These are phyloP conservation scores for Elaphomyces granulatus DNA, from an alignment of 495 filamentous ascomycete genomes.

Conservation along the genomic window DNA sequence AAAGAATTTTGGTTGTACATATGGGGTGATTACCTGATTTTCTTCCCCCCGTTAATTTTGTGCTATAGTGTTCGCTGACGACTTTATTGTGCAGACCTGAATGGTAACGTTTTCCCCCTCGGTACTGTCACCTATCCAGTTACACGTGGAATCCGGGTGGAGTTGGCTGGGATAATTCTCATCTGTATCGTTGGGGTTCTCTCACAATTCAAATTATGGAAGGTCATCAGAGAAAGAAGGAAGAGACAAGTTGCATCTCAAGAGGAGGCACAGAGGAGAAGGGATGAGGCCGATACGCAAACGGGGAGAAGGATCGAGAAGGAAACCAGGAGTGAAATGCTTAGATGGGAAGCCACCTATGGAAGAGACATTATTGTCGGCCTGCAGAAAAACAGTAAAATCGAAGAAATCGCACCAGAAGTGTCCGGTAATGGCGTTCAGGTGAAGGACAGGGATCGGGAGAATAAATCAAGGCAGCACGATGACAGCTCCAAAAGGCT, in stretches of 20 bases:
- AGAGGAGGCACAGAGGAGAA: slow-evolving; percentile 40
- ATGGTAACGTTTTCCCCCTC: slow-evolving; percentile 64
- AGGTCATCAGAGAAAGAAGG: slow-evolving; percentile 61
- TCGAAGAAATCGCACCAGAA: too few species aligned
- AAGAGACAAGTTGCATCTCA: slow-evolving; percentile 42
- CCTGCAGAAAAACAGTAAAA: too few species aligned
- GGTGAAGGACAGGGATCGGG: too few species aligned
- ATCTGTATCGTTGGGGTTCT: slow-evolving; percentile 60
- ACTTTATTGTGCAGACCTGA: slow-evolving; percentile 43
- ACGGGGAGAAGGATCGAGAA: slow-evolving; percentile 54
- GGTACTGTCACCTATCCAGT: slow-evolving; percentile 65
- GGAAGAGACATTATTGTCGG: slow-evolving; percentile 20
- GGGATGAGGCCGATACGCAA: slow-evolving; percentile 57
- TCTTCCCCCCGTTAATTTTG: too few species aligned
- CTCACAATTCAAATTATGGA: slow-evolving; percentile 80
- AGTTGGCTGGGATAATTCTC: slow-evolving; percentile 65
- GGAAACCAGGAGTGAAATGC: slow-evolving; percentile 48
- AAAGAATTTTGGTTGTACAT: slow-evolving; percentile 96
- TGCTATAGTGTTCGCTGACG: too few species aligned
- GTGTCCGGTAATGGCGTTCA: too few species aligned
- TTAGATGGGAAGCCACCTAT: slow-evolving; percentile 71
- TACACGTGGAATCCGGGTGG: slow-evolving; percentile 73
- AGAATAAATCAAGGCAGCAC: too few species aligned
- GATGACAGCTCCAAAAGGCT: too few species aligned
- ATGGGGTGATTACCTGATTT: slow-evolving; percentile 57